phyloP scores from a whole-genome alignment of 2,329 filamentous ascomycete genomes.

The Colletotrichum phormii region DNA sequence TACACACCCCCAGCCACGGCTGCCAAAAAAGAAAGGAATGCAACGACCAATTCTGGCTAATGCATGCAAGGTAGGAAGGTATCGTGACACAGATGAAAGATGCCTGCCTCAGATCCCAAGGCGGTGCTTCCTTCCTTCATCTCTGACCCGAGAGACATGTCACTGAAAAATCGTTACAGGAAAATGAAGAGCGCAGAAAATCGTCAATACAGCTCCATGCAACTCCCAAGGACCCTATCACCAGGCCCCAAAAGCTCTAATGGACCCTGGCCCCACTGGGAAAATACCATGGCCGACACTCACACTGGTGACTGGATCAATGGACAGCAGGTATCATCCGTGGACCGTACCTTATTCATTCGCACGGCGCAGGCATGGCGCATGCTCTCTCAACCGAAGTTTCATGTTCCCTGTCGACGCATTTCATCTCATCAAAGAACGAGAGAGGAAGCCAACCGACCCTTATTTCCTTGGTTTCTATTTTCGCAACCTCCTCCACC shows the following conservation, averaged over 20 bases:
- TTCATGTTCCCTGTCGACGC: constrained; percentile 31
- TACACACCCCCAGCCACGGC: neutral
- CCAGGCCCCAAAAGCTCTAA: neutral
- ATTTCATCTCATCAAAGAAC: constrained; percentile 24
- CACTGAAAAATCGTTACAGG: neutral
- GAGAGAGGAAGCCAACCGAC: neutral
- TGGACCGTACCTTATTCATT: neutral
- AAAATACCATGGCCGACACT: neutral
- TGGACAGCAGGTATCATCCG: too few species aligned
- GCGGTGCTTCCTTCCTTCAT: neutral
- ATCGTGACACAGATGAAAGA: neutral
- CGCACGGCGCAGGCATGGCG: constrained; percentile 5
- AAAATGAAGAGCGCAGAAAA: neutral
- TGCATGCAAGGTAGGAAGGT: neutral
- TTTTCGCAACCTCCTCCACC: constrained; percentile 30
- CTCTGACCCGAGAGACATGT: neutral
- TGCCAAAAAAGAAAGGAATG: neutral
- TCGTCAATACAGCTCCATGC: neutral
- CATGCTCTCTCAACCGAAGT: constrained; percentile 24
- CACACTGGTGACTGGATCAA: too few species aligned
- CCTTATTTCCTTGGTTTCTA: constrained; percentile 13
- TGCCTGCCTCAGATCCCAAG: neutral
- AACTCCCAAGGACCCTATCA: neutral
- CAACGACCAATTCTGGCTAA: neutral
- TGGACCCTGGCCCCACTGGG: neutral